Base-by-base conservation (phyloP, 768 basidiomycete genomes). In the Mycena albidolilacea region DNA sequence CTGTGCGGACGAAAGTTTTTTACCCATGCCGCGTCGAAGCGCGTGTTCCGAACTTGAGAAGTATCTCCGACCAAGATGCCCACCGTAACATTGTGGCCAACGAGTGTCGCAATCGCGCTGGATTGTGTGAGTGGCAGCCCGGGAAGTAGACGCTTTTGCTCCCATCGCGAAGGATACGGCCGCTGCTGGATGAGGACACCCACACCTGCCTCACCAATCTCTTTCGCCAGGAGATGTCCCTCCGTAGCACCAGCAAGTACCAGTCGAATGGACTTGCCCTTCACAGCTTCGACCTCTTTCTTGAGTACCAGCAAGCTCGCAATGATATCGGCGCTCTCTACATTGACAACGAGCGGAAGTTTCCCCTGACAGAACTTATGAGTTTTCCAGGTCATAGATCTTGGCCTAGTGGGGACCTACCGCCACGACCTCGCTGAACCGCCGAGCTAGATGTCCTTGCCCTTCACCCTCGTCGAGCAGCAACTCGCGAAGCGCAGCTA, bases 281-380 rank as follows among this genome's bases (percentile, higher is more conserved):
- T 84, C 0, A 72, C 78, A 0, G 67, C 77, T 65, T 92, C 89
- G 21, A 89, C 86, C 64, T 91, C 87, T 19, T 79, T 79, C 79
- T 91, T 93, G 72, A 96, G 87, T 9, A 77, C 77, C 52, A 97
- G 82, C 19, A 96, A 80, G 1, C 90, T 88, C 0, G 93, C 90
- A 77, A 96, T 96, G 68, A 92, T 85, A 80, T 96, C 95, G 9
- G 93, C 94, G 77, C 88, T 93, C 67, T 91, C 86, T n/a, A 90
- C 91, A 3, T 89, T 82, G 23, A 96, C 82, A 1, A 95, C 93
- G 19, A 97, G 83, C 0, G 93, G 89, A 0, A 92, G 78, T 37
- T 82, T 73, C 21, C 93, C 92, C 87, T 92, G 67, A 7, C 39
- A 60, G 59, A 19, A 11, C 4, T 17, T 0, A 37, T 71, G 7